Percentiles rank a stretch among this genome's conserved stretches.
These are phyloP conservation scores for Polygonum aviculare DNA, from an alignment of 148 eudicot species.

Conservation along the genomic window DNA sequence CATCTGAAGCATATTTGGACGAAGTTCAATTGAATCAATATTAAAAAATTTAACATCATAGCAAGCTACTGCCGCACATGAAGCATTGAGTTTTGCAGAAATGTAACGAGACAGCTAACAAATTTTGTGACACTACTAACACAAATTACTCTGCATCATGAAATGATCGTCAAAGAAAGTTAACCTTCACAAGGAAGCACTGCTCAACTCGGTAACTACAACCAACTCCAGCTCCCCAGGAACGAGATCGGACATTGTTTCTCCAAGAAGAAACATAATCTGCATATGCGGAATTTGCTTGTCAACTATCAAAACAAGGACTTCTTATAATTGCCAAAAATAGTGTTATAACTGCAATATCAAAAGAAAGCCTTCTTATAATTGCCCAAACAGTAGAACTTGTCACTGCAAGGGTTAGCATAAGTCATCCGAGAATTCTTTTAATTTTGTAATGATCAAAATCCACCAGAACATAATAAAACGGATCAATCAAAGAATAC, in stretches of 20 bases:
- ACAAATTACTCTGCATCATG: not conserved
- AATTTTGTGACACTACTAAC: not conserved
- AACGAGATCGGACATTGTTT: constrained; percentile 94
- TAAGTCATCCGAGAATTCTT: not conserved
- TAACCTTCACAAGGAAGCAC: constrained; percentile 90
- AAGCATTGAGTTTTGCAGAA: not conserved
- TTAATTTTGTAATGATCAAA: not conserved
- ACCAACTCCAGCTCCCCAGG: constrained; percentile 95
- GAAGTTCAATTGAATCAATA: not conserved
- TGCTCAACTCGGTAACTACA: constrained; percentile 92
- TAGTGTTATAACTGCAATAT: not conserved
- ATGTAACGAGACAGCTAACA: not conserved
- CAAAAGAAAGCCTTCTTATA: not conserved
- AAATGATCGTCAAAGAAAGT: not conserved
- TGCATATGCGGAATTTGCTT: constrained; percentile 11
- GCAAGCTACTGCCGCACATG: not conserved
- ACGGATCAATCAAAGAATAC: not conserved
- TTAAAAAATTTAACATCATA: not conserved
- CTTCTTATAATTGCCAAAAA: not conserved
- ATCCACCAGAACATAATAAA: not conserved
- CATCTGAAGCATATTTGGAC: not conserved
- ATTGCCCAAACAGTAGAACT: not conserved
- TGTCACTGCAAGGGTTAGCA: not conserved
- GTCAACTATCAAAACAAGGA: not conserved
- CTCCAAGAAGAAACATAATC: constrained; percentile 83